A percentile compares a stretch with the other conserved stretches of the same genome.
These are phyloP conservation scores for Scheffersomyces coipomensis DNA, from an alignment of 805 yeast species.

Conservation along the genomic window DNA sequence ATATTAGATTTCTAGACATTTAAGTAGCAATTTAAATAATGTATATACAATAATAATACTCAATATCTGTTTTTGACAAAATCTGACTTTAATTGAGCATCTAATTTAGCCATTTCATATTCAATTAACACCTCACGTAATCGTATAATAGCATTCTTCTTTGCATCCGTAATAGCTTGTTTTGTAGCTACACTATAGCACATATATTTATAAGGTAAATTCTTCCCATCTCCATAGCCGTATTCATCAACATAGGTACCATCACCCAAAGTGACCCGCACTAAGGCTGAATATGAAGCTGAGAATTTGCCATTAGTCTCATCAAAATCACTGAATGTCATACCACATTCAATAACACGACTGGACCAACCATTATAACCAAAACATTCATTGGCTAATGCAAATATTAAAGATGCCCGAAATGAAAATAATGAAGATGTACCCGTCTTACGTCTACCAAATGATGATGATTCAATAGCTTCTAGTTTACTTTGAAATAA, in stretches of 20 bases:
- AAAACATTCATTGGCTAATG: slow-evolving; percentile 49
- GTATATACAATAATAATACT: not conserved
- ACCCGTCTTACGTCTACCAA: slow-evolving; percentile 8
- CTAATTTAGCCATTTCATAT: slow-evolving; percentile 6
- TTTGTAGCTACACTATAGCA: slow-evolving; percentile 43
- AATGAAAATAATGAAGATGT: not conserved
- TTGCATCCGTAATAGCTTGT: slow-evolving; percentile 47
- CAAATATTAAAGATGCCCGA: not conserved
- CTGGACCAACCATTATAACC: slow-evolving; percentile 61
- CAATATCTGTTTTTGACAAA: not conserved
- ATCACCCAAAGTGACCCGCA: slow-evolving; percentile 40
- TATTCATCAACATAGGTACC: slow-evolving; percentile 35
- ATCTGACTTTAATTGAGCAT: not conserved
- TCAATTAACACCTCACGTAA: slow-evolving; percentile 7
- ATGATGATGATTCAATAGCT: slow-evolving; percentile 14
- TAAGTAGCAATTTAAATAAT: too few species aligned
- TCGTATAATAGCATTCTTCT: slow-evolving; percentile 36
- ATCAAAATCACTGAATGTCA: slow-evolving; percentile 15
- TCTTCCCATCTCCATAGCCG: slow-evolving; percentile 40
- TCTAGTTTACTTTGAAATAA: slow-evolving; percentile 49
- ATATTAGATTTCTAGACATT: slow-evolving; percentile 61
- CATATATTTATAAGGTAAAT: slow-evolving; percentile 29
- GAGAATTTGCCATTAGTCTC: slow-evolving; percentile 18
- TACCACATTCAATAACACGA: slow-evolving; percentile 26
- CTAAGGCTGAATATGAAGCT: slow-evolving; percentile 23